phyloP scores from a whole-genome alignment of 2,329 filamentous ascomycete species.

The Aspergillus calidoustus region DNA sequence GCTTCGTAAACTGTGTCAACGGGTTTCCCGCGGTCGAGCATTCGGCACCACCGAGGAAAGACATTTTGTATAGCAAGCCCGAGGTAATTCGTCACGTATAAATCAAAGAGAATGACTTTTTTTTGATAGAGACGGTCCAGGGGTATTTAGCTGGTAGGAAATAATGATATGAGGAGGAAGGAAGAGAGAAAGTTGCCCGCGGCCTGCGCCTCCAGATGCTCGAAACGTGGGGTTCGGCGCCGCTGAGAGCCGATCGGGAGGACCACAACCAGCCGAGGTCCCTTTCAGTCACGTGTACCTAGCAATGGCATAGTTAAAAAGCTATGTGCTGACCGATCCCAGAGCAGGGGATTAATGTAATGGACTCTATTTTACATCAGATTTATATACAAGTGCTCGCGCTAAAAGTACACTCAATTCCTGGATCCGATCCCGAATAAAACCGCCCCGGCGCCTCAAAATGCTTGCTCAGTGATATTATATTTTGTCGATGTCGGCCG shows the following conservation, averaged over 20 bases:
- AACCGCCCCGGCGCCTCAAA: background rate
- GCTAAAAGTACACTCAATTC: background rate
- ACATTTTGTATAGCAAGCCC: slow-evolving; percentile 65
- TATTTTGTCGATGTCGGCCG: background rate
- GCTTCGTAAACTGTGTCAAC: slow-evolving; percentile 95
- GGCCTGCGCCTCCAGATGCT: slow-evolving; percentile 18
- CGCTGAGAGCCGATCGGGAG: slow-evolving; percentile 26
- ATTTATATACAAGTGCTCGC: slow-evolving; percentile 3
- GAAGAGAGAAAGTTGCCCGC: slow-evolving; percentile 13
- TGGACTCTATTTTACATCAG: slow-evolving; percentile 1
- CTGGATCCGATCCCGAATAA: background rate
- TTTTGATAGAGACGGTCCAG: background rate
- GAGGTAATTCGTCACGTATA: background rate
- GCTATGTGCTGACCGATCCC: background rate
- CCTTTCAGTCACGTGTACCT: slow-evolving; percentile 27
- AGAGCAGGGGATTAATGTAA: background rate
- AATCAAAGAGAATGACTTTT: background rate
- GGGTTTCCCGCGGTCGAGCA: slow-evolving; percentile 97
- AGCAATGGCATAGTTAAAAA: background rate
- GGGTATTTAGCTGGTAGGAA: slow-evolving; percentile 6
- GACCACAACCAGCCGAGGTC: slow-evolving; percentile 27
- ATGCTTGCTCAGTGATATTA: too few relatives aligned
- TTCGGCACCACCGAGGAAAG: slow-evolving; percentile 92
- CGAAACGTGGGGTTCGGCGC: slow-evolving; percentile 32
- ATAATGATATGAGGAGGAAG: slow-evolving; percentile 11